Percentiles rank a stretch among this genome's conserved stretches.
phyloP scores from a whole-genome alignment of 768 basidiomycete genomes.

The Psilocybe subaeruginosa region DNA sequence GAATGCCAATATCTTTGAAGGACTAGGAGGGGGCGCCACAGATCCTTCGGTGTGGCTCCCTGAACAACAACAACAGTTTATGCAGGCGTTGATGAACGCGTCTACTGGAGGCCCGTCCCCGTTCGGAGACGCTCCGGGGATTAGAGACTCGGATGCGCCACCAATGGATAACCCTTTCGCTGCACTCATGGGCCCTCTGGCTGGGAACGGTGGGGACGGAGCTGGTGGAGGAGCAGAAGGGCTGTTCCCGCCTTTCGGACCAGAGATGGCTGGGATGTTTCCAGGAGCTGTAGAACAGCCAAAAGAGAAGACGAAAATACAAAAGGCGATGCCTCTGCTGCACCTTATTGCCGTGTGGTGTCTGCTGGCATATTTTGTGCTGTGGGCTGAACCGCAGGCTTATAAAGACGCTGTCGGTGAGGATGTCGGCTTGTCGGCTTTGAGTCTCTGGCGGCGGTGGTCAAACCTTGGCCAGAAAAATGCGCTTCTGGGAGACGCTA shows the following conservation, averaged over 20 bases:
- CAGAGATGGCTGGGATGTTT: constrained; percentile 20
- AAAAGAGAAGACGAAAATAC: constrained; percentile 46
- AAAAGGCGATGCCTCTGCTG: constrained; percentile 66
- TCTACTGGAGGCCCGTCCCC: constrained; percentile 19
- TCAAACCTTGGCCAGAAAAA: constrained; percentile 49
- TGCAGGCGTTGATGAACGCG: constrained; percentile 61
- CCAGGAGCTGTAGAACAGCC: constrained; percentile 21
- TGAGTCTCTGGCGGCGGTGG: constrained; percentile 62
- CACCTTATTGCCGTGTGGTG: constrained; percentile 69
- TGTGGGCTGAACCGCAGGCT: constrained; percentile 63
- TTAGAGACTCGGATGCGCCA: constrained; percentile 30
- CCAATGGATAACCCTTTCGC: constrained; percentile 51
- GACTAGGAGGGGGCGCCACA: constrained; percentile 26
- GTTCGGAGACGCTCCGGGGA: constrained; percentile 23
- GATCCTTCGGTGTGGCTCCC: constrained; percentile 68
- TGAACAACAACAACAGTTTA: constrained; percentile 70
- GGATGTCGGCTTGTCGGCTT: constrained; percentile 26
- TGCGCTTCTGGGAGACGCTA: constrained; percentile 25
- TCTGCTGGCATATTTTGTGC: constrained; percentile 67
- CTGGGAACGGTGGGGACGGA: constrained; percentile 17
- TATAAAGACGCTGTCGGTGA: constrained; percentile 42
- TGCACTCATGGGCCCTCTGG: constrained; percentile 40
- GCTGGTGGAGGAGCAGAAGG: constrained; percentile 12
- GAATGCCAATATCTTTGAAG: constrained; percentile 25
- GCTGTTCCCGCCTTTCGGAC: constrained; percentile 26